Conservation (phyloP, 2,329 filamentous ascomycete species). For the Hirsutella rhossiliensis region DNA sequence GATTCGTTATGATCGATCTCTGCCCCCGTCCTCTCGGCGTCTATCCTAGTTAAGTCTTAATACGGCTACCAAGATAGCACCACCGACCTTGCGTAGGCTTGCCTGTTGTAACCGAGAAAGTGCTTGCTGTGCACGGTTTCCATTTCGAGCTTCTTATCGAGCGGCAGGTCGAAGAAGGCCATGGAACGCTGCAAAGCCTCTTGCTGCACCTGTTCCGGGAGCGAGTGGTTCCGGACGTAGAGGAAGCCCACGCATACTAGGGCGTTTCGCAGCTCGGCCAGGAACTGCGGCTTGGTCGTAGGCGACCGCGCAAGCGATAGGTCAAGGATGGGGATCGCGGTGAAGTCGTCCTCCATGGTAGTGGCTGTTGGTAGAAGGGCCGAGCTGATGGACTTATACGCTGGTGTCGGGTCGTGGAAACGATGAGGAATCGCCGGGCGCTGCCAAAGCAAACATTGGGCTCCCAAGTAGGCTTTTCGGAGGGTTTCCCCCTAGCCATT, state of each 20-base stretch:
- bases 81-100: no score
- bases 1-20: slow-evolving; percentile 15
- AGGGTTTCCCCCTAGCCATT: no score
- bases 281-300: slow-evolving; percentile 58
- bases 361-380: no score
- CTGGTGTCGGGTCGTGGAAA: no score
- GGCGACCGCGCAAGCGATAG: slow-evolving; percentile 52
- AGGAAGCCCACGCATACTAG: slow-evolving; percentile 77
- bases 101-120: background rate
- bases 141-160: slow-evolving; percentile 72
- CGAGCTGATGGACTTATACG: no score
- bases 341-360: slow-evolving; percentile 33
- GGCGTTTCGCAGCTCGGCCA: slow-evolving; percentile 58
- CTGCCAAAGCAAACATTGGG: no score
- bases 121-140: slow-evolving; percentile 24
- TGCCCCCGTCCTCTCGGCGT: background rate
- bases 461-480: no score
- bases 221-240: slow-evolving; percentile 70
- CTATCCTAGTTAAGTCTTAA: no score
- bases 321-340: slow-evolving; percentile 65
- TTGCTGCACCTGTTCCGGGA: slow-evolving; percentile 51
- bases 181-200: slow-evolving; percentile 56
- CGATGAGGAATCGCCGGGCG: no score
- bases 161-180: slow-evolving; percentile 64
- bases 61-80: no score